Conservation (phyloP, 1,284 basidiomycete species). For the Blastosporella zonata region DNA sequence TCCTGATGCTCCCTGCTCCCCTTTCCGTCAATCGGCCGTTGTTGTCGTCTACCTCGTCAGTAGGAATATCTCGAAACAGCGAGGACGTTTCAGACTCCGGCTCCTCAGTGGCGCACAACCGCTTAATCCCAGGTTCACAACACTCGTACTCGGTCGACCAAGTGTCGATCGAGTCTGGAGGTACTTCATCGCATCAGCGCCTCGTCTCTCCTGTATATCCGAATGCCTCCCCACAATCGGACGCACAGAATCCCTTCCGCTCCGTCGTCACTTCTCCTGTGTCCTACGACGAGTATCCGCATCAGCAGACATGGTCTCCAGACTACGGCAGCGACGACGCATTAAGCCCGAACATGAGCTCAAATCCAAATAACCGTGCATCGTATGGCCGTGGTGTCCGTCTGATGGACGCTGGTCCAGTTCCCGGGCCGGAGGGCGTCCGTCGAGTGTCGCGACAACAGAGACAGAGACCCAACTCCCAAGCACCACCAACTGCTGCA, state of each 20-base stretch:
- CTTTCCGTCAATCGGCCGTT: constrained; percentile 51
- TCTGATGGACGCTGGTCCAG: constrained; percentile 76
- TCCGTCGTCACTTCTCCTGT: constrained; percentile 33
- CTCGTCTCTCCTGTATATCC: constrained; percentile 30
- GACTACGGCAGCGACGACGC: constrained; percentile 15
- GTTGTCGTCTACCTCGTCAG: constrained; percentile 53
- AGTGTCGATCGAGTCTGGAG: constrained; percentile 36
- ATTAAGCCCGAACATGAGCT: constrained; percentile 12
- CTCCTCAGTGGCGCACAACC: constrained; percentile 53
- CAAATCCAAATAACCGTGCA: constrained; percentile 13
- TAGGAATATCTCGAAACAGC: constrained; percentile 59
- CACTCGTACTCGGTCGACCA: constrained; percentile 31
- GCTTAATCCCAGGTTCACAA: constrained; percentile 52
- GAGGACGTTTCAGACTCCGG: constrained; percentile 62
- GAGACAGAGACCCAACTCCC: constrained; percentile 53
- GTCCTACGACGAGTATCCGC: constrained; percentile 32
- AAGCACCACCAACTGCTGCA: constrained; percentile 43
- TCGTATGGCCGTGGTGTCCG: constrained; percentile 58
- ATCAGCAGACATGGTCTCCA: constrained; percentile 19
- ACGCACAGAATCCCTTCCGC: constrained; percentile 35
- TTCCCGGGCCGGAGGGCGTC: constrained; percentile 72
- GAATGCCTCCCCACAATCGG: constrained; percentile 22
- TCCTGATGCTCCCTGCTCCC: constrained; percentile 69
- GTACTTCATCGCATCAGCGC: constrained; percentile 27
- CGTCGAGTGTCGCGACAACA: constrained; percentile 63